These are phyloP conservation scores for Trypanosoma avium DNA, from an alignment of 208 protist species.

Conservation along the genomic window DNA sequence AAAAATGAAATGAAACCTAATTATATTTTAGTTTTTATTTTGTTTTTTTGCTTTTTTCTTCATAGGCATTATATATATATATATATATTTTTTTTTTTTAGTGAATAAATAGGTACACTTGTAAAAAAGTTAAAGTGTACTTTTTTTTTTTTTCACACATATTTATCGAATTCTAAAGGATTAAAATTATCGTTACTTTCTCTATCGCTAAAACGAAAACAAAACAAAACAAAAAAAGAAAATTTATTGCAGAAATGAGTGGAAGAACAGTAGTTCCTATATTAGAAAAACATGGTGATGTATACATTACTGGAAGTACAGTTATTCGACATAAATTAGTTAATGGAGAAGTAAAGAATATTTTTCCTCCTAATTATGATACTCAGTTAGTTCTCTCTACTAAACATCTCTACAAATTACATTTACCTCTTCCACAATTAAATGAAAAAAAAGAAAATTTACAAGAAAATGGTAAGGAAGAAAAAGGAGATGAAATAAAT, in stretches of 20 bases:
- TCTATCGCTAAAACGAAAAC: no score
- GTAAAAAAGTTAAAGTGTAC: no score
- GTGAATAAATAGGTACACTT: no score
- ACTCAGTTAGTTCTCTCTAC: constrained; percentile 17
- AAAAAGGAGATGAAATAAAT: background rate
- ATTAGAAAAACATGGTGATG: constrained; percentile 17
- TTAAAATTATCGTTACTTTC: no score
- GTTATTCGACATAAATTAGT: constrained; percentile 19
- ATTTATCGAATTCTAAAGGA: no score
- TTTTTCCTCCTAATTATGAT: constrained; percentile 13
- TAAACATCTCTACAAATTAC: constrained; percentile 19
- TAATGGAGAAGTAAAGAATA: constrained; percentile 5
- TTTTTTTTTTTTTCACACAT: no score
- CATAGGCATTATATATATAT: no score
- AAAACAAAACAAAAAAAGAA: no score
- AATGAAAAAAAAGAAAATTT: background rate
- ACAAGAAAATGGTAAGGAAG: background rate
- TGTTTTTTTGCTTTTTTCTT: no score
- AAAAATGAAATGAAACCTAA: no score
- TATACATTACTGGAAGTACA: constrained; percentile 27
- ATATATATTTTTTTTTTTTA: no score
- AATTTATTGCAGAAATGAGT: constrained; percentile 15
- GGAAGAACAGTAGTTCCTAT: constrained; percentile 16
- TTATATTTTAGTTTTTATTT: no score
- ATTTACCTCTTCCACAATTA: background rate